Percentiles rank a stretch among this genome's conserved stretches.
These are phyloP conservation scores for Kodamaea lidongshanica DNA, from an alignment of 805 yeast genomes.

Conservation along the genomic window DNA sequence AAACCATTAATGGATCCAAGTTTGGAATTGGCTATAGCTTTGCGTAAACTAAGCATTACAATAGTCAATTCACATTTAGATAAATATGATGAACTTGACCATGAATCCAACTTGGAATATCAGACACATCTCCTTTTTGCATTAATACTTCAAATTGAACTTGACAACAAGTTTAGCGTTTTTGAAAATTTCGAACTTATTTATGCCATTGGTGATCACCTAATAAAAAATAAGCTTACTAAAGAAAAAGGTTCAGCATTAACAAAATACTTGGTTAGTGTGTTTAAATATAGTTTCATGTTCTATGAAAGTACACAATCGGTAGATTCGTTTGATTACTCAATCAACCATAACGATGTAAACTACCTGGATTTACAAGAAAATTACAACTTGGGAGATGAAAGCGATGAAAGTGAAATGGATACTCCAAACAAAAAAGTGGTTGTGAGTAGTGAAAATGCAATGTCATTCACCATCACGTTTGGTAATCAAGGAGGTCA, in stretches of 20 bases:
- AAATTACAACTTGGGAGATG: constrained; percentile 25
- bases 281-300: constrained; percentile 28
- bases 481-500: constrained; percentile 15
- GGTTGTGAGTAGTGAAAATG: constrained; percentile 9
- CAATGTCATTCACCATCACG: constrained; percentile 24
- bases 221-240: constrained; percentile 17
- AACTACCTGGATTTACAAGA: constrained; percentile 43
- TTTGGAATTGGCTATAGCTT: constrained; percentile 25
- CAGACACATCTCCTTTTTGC: constrained; percentile 29
- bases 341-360: constrained; percentile 29
- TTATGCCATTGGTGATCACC: constrained; percentile 36
- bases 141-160: constrained; percentile 31
- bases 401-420: constrained; percentile 9
- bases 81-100: constrained; percentile 28
- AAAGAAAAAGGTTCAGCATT: constrained; percentile 14
- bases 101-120: constrained; percentile 18
- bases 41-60: constrained; percentile 31
- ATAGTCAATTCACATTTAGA: constrained; percentile 37
- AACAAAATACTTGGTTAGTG: constrained; percentile 20
- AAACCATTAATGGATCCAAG: not conserved
- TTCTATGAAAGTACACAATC: constrained; percentile 45
- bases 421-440: constrained; percentile 12
- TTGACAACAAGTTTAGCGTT: constrained; percentile 34
- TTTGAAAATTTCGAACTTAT: constrained; percentile 38
- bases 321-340: constrained; percentile 42